Base-by-base conservation (phyloP, 73 alveolate species). In the Blepharisma stoltei region DNA sequence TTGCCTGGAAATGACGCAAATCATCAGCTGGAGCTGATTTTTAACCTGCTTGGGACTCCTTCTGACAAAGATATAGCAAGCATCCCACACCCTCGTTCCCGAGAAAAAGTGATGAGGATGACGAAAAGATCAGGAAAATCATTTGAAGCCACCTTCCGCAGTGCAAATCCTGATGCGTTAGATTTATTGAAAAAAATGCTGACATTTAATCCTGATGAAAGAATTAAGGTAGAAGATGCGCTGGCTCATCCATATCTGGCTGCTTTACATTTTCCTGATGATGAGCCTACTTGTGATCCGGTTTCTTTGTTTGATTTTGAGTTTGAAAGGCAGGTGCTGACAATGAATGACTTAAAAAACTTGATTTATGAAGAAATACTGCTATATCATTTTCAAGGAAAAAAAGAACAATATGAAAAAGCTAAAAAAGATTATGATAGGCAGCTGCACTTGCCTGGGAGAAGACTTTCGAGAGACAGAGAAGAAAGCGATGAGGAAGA, bases 151-250 rank as follows among this genome's bases (percentile, higher is more conserved):
- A 23, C 80, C 6, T 91, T 88, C 55, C 78, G 87, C 0, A 81
- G 85, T 27, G 88, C 92, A 21, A 79, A 89, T 41, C 71, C 86
- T 25, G 83, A 71, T n/a, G 97, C 97, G 4, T 47, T 90, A 7
- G 95, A 89, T 71, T 80, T 90, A 44, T 37, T 90, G 47, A 86
- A 85, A 53, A 88, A 82, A 53, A 76, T 90, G 88, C 87, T 91
- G 11, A 79, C 87, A 6, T 89, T 93, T 73, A 95, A 93, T 67
- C 95, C 98, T 9, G 88, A 67, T 8, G 87, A 91, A 78, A 89
- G 99, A 83, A 83, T 94, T 55, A 89, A 95, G 65, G 92, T 95
- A 7, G 97, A 95, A 50, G 89, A 95, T 52, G 97, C 97, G 50
- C 69, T 95, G 43, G 81, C 82, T 78, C 99, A 95, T 87, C 97